These are phyloP conservation scores for Aspergillus nanangensis DNA, from an alignment of 495 filamentous ascomycete genomes.

Conservation along the genomic window DNA sequence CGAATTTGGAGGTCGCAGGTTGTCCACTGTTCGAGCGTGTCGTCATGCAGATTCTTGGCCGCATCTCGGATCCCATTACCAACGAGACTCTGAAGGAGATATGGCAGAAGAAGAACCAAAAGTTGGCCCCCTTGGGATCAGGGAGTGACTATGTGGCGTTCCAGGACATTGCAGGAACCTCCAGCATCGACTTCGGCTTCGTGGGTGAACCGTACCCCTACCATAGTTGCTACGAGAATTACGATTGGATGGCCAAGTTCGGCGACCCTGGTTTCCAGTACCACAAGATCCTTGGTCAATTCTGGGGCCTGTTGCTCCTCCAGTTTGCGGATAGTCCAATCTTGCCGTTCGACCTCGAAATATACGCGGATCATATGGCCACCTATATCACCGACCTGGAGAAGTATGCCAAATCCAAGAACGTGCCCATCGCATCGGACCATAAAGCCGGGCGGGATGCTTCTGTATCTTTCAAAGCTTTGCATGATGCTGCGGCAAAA, in stretches of 20 bases:
- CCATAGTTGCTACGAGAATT: slow-evolving; percentile 85
- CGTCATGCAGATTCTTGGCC: slow-evolving; percentile 66
- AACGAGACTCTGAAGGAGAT: slow-evolving; percentile 71
- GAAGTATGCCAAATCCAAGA: slow-evolving; percentile 55
- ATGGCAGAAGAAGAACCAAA: slow-evolving; percentile 64
- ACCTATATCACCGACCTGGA: slow-evolving; percentile 64
- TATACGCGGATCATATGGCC: slow-evolving; percentile 62
- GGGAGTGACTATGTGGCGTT: slow-evolving; percentile 91
- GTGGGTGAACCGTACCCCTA: slow-evolving; percentile 63
- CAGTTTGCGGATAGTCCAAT: slow-evolving; percentile 78
- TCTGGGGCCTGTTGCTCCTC: slow-evolving; percentile 78
- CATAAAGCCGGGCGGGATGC: slow-evolving; percentile 10
- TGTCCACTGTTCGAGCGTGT: slow-evolving; percentile 73
- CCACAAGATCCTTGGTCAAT: slow-evolving; percentile 72
- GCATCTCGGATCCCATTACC: slow-evolving; percentile 63
- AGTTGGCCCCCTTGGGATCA: slow-evolving; percentile 63
- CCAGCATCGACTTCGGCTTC: slow-evolving; percentile 84
- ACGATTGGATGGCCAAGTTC: slow-evolving; percentile 75
- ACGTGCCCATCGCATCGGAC: slow-evolving; percentile 33
- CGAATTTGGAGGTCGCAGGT: slow-evolving; percentile 67
- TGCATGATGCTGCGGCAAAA: slow-evolving; percentile 56
- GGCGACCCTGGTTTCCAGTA: slow-evolving; percentile 81
- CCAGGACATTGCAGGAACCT: slow-evolving; percentile 88
- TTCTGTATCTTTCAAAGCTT: slow-evolving; percentile 49
- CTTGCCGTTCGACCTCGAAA: slow-evolving; percentile 76